Evolutionary conservation across 768 basidiomycete genomes (phyloP).

Genomic region (Chalciporus piperatus): DNA sequence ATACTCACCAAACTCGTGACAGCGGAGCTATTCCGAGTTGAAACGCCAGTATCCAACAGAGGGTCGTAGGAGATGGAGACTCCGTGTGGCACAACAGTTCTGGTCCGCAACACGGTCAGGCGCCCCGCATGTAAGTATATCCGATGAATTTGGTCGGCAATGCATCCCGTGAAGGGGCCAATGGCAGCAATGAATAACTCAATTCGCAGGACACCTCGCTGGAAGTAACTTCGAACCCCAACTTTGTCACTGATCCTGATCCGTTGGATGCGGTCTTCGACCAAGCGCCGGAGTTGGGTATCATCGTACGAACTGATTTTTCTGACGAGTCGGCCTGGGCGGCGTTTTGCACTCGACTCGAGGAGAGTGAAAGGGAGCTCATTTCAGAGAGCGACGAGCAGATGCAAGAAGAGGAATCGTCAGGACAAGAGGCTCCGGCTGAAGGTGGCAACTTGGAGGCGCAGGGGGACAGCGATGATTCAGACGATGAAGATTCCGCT

Average conservation of each 20-base stretch:
- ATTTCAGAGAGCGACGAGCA: constrained; percentile 25
- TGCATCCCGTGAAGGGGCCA: too few relatives aligned
- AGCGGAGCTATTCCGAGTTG: constrained; percentile 43
- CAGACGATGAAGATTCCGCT: constrained; percentile 32
- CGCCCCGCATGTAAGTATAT: constrained; percentile 13
- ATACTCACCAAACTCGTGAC: constrained; percentile 8
- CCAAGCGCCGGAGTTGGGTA: constrained; percentile 50
- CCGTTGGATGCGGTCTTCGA: constrained; percentile 47
- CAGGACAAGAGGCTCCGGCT: constrained; percentile 14
- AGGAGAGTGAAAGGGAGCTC: constrained; percentile 58
- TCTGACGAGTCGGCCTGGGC: constrained; percentile 66
- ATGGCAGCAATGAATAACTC: not conserved
- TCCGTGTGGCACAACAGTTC: constrained; percentile 52
- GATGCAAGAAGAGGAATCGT: constrained; percentile 20
- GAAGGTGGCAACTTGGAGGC: constrained; percentile 19
- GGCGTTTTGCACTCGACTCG: constrained; percentile 47
- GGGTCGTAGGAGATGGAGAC: constrained; percentile 54
- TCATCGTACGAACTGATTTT: constrained; percentile 74
- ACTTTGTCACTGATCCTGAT: constrained; percentile 45
- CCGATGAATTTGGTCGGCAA: not conserved
- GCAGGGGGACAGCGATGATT: constrained; percentile 22
- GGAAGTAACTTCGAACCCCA: constrained; percentile 18
- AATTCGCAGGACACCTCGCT: constrained; percentile 14
- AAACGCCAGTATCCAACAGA: constrained; percentile 48
- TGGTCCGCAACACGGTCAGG: constrained; percentile 34